Evolutionary conservation across 2,329 filamentous ascomycete species (phyloP).

Genomic region (Lojkania enalia): DNA sequence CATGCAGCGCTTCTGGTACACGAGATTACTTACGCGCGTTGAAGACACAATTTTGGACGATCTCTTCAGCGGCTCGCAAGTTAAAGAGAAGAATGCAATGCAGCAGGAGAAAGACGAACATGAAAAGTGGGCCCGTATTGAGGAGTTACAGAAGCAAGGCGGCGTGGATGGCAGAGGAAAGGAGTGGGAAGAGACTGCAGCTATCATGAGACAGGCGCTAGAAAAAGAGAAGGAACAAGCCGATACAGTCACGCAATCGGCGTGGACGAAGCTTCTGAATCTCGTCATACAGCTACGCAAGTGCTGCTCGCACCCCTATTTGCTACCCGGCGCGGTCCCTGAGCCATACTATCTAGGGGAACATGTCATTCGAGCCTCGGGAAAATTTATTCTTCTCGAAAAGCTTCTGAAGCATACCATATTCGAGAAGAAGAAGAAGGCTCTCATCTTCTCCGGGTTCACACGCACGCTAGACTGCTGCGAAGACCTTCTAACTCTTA

Average conservation of each 20-base stretch:
- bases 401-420: conserved; percentile 56
- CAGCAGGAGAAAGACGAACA: conserved; percentile 44
- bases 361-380: conserved; percentile 56
- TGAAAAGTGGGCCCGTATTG: conserved; percentile 35
- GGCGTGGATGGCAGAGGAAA: conserved; percentile 13
- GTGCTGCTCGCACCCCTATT: conserved; percentile 59
- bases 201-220: conserved; percentile 94
- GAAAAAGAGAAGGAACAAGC: conserved; percentile 40
- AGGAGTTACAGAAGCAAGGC: conserved; percentile 29
- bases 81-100: conserved; percentile 48
- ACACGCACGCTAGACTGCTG: conserved; percentile 56
- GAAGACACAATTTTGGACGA: conserved; percentile 57
- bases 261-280: conserved; percentile 58
- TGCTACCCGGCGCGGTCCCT: conserved; percentile 52
- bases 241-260: conserved; percentile 32
- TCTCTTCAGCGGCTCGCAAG: conserved; percentile 54
- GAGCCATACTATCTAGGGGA: conserved; percentile 51
- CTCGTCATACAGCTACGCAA: conserved; percentile 61
- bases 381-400: conserved; percentile 60
- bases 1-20: conserved; percentile 63
- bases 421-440: conserved; percentile 55
- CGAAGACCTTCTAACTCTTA: conserved; percentile 54
- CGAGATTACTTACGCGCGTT: conserved; percentile 58
- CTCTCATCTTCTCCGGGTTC: conserved; percentile 62
- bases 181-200: conserved; percentile 71